Evolutionary conservation across 163 green algal genomes (phyloP).

Genomic region (Scenedesmus sp.): DNA sequence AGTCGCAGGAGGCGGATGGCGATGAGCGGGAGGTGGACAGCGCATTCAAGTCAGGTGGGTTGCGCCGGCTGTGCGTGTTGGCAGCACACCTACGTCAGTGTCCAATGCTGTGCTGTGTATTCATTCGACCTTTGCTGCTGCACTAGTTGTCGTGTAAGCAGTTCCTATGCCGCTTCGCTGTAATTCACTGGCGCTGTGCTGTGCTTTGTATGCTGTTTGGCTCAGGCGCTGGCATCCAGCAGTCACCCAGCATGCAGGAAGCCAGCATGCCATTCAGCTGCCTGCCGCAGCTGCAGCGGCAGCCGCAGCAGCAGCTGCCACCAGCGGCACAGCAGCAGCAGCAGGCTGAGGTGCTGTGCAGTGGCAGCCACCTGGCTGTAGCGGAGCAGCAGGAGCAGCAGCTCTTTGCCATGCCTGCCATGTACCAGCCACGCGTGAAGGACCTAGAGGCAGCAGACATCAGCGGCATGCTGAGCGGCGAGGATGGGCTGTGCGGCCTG

Average conservation of each 20-base stretch:
- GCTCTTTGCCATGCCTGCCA: constrained; percentile 24
- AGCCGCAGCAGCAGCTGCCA: neutral
- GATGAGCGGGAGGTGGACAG: constrained; percentile 44
- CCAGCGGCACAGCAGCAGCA: neutral
- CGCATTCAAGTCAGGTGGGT: constrained; percentile 21
- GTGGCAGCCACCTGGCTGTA: neutral
- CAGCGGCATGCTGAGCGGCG: neutral
- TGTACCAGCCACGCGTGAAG: constrained; percentile 44
- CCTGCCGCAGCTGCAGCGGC: neutral
- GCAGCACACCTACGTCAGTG: neutral
- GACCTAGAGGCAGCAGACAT: constrained; percentile 1
- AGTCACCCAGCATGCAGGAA: neutral
- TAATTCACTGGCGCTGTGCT: neutral
- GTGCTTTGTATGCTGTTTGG: neutral
- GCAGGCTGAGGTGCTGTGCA: neutral
- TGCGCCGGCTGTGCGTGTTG: neutral
- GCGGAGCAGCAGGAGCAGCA: neutral
- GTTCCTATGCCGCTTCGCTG: neutral
- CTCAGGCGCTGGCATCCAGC: neutral
- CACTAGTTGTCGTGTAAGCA: neutral
- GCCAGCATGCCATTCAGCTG: constrained; percentile 15
- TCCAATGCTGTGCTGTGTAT: neutral
- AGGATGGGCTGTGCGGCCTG: neutral
- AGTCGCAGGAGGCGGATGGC: neutral
- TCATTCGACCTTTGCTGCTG: neutral